Conservation (phyloP, 2,329 filamentous ascomycete species). For the Xylaria sp. region DNA sequence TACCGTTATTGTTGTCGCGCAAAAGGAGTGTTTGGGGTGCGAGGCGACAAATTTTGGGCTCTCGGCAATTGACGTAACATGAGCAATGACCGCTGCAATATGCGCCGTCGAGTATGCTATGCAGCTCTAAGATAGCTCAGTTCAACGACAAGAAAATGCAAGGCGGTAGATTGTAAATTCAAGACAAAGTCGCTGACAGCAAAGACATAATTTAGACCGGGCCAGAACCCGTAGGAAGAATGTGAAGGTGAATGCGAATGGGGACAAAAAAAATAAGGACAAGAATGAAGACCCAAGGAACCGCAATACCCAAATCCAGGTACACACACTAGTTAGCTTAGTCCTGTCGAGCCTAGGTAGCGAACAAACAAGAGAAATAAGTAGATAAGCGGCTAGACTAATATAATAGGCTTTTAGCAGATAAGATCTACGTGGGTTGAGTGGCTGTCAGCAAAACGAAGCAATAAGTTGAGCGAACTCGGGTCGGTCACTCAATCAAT, state of each 20-base stretch:
- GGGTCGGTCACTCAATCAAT: conserved; percentile 8
- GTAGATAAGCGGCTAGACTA: not conserved
- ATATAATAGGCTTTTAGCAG: conserved; percentile 11
- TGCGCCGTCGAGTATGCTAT: conserved; percentile 27
- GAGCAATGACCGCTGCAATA: conserved; percentile 23
- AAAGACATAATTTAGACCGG: conserved; percentile 18
- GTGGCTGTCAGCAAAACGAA: conserved; percentile 6
- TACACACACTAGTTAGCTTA: not conserved
- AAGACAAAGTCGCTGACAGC: conserved; percentile 7
- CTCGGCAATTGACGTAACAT: conserved; percentile 35
- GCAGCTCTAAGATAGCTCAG: conserved; percentile 12
- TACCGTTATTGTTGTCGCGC: conserved; percentile 12
- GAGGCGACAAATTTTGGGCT: conserved; percentile 24
- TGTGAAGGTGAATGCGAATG: conserved; percentile 12
- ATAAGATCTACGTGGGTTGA: conserved; percentile 10
- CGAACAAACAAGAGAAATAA: conserved; percentile 4
- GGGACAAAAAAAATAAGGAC: conserved; percentile 6
- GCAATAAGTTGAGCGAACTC: not conserved
- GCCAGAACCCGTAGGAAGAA: conserved; percentile 23
- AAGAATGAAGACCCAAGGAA: conserved; percentile 14
- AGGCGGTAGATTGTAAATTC: conserved; percentile 3
- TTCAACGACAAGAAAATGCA: conserved; percentile 10
- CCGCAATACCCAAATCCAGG: conserved; percentile 3
- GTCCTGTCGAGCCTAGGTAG: not conserved
- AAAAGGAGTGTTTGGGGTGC: conserved; percentile 29